These are phyloP conservation scores for Pseudopithomyces maydicus DNA, from an alignment of 2,329 filamentous ascomycete genomes.

Conservation along the genomic window DNA sequence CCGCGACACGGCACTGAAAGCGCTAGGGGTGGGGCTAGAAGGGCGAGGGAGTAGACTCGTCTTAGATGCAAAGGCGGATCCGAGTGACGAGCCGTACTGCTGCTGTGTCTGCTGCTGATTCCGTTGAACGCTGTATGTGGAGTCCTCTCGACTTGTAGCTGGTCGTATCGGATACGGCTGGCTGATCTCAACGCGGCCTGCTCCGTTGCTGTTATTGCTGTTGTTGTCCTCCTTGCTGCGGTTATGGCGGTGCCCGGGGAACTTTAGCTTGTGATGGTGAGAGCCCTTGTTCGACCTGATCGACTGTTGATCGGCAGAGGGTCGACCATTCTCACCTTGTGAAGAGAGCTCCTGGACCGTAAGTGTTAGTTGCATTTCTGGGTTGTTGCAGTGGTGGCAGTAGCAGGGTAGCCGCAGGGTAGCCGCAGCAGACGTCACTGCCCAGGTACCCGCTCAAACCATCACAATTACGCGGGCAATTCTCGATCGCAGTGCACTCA, in stretches of 20 bases:
- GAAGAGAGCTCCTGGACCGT: slow-evolving; percentile 29
- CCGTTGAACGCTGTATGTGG: slow-evolving; percentile 55
- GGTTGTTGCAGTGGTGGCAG: slow-evolving; percentile 25
- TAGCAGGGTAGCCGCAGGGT: neutral
- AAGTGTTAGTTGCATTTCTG: slow-evolving; percentile 20
- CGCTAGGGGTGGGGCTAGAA: slow-evolving; percentile 81
- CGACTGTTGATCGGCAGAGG: slow-evolving; percentile 42
- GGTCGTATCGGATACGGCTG: slow-evolving; percentile 67
- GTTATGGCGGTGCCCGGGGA: slow-evolving; percentile 72
- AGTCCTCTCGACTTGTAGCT: slow-evolving; percentile 77
- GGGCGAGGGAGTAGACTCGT: slow-evolving; percentile 64
- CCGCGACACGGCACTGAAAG: slow-evolving; percentile 64
- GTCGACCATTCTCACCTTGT: slow-evolving; percentile 40
- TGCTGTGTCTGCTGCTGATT: slow-evolving; percentile 29
- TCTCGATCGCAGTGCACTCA: slow-evolving; percentile 51
- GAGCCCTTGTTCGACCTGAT: slow-evolving; percentile 61
- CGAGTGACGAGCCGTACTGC: slow-evolving; percentile 55
- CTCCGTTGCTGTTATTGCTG: slow-evolving; percentile 14
- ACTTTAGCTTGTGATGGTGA: slow-evolving; percentile 61
- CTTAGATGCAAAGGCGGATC: slow-evolving; percentile 57
- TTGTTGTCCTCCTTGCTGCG: slow-evolving; percentile 61
- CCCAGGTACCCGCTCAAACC: neutral
- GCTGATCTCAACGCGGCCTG: slow-evolving; percentile 40
- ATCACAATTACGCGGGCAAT: neutral
- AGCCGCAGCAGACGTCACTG: neutral